Conservation (phyloP, 306 rosid species). For the Quercus parvula region DNA sequence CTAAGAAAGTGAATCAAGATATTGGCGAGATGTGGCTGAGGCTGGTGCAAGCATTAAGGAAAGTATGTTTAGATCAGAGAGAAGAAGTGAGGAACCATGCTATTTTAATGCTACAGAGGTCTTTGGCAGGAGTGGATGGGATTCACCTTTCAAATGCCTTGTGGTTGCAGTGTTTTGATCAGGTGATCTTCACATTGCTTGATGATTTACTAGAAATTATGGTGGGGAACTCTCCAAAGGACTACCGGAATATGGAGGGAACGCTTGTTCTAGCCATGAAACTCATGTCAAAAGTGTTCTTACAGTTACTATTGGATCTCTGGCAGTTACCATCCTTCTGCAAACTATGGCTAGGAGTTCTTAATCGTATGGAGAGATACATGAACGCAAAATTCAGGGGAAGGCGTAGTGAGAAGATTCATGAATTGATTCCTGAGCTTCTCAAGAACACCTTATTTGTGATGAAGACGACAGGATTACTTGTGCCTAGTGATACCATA, state of each 20-base stretch:
- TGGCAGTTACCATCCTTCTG: constrained; percentile 76
- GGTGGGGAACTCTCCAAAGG: constrained; percentile 81
- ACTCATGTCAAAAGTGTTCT: constrained; percentile 82
- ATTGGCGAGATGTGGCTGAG: constrained; percentile 97
- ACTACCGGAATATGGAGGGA: constrained; percentile 96
- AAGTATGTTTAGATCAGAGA: constrained; percentile 95
- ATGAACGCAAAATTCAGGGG: constrained; percentile 82
- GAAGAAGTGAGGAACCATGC: constrained; percentile 97
- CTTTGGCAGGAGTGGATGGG: constrained; percentile 78
- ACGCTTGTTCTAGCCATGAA: constrained; percentile 81
- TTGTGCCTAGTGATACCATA: constrained; percentile 68
- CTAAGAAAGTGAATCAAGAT: constrained; percentile 63
- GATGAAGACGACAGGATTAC: constrained; percentile 76
- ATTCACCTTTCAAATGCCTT: constrained; percentile 47
- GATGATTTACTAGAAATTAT: constrained; percentile 92
- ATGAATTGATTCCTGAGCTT: constrained; percentile 80
- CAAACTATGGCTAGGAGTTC: constrained; percentile 95
- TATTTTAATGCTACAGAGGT: constrained; percentile 68
- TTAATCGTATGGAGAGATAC: constrained; percentile 85
- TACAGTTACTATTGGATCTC: constrained; percentile 70
- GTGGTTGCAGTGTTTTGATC: constrained; percentile 88
- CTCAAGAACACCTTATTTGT: constrained; percentile 76
- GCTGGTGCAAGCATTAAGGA: constrained; percentile 83
- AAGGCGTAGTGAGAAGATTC: constrained; percentile 84
- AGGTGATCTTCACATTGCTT: constrained; percentile 85